Evolutionary conservation across 805 yeast genomes (phyloP).

Genomic region (Kazachstania kunashirensis): DNA sequence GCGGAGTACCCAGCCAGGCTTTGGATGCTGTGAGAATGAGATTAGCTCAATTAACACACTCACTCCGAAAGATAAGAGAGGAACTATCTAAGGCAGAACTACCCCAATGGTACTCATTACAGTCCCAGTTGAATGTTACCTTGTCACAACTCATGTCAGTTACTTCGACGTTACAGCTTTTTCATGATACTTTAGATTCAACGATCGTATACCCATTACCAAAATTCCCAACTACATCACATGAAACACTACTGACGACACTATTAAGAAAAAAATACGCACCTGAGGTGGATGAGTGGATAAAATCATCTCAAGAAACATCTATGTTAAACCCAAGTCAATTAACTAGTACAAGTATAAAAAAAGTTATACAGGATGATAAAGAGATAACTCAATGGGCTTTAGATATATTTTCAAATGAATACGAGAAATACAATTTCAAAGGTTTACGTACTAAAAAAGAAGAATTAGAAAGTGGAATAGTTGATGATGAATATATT

Average conservation of each 20-base stretch:
- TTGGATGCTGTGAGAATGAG: slow-evolving; percentile 55
- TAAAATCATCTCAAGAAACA: slow-evolving; percentile 37
- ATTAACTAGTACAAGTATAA: slow-evolving; percentile 19
- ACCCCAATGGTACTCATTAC: slow-evolving; percentile 51
- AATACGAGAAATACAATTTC: slow-evolving; percentile 48
- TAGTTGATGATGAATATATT: slow-evolving; percentile 68
- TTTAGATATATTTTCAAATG: slow-evolving; percentile 40
- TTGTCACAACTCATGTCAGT: slow-evolving; percentile 74
- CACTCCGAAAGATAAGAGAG: slow-evolving; percentile 46
- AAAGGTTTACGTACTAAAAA: slow-evolving; percentile 33
- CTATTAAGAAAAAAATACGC: slow-evolving; percentile 75
- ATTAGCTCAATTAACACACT: slow-evolving; percentile 50
- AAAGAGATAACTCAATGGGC: slow-evolving; percentile 71
- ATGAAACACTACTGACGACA: slow-evolving; percentile 75
- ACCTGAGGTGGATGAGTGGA: slow-evolving; percentile 90
- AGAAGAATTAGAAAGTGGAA: background rate
- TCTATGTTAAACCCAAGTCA: slow-evolving; percentile 24
- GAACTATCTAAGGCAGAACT: slow-evolving; percentile 39
- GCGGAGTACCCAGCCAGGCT: slow-evolving; percentile 50
- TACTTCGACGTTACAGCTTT: slow-evolving; percentile 55
- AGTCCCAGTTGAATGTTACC: slow-evolving; percentile 74
- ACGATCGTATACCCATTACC: slow-evolving; percentile 81
- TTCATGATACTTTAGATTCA: slow-evolving; percentile 46
- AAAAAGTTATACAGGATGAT: slow-evolving; percentile 31
- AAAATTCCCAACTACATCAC: slow-evolving; percentile 74